phyloP scores from a whole-genome alignment of 345 rosid genomes.

The Capsella bursapastoris region DNA sequence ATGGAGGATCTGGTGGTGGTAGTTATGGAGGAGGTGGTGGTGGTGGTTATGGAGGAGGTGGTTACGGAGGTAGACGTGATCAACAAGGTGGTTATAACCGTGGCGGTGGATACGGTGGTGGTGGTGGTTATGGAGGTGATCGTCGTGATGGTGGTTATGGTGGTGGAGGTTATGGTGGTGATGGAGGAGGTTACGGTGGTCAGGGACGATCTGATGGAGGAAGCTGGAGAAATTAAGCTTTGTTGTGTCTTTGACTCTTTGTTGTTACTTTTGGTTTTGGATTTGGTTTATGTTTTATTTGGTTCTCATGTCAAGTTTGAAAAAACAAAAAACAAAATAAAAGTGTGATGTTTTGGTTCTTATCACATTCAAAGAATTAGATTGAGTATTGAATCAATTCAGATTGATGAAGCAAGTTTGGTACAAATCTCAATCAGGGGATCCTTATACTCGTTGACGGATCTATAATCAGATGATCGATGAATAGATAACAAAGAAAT shows the following conservation, averaged over 20 bases:
- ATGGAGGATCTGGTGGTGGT: slow-evolving; percentile 1
- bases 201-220: slow-evolving; percentile 52
- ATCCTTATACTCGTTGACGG: no score
- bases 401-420: no score
- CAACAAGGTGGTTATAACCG: slow-evolving; percentile 51
- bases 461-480: no score
- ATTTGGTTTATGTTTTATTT: background rate
- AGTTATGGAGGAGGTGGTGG: slow-evolving; percentile 38
- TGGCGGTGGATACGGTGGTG: slow-evolving; percentile 46
- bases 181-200: slow-evolving; percentile 49
- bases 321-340: background rate
- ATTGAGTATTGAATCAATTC: no score
- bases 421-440: no score
- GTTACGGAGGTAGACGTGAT: slow-evolving; percentile 49
- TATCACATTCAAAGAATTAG: background rate
- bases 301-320: background rate
- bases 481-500: no score
- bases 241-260: background rate
- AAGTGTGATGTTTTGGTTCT: slow-evolving; percentile 4
- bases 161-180: no score
- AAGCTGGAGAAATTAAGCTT: slow-evolving; percentile 57
- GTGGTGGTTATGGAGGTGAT: slow-evolving; percentile 31
- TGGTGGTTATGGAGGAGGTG: slow-evolving; percentile 47
- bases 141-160: slow-evolving; percentile 52
- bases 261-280: slow-evolving; percentile 9